Evolutionary conservation across 805 yeast species (phyloP).

Genomic region (Yarrowia alimentaria): DNA sequence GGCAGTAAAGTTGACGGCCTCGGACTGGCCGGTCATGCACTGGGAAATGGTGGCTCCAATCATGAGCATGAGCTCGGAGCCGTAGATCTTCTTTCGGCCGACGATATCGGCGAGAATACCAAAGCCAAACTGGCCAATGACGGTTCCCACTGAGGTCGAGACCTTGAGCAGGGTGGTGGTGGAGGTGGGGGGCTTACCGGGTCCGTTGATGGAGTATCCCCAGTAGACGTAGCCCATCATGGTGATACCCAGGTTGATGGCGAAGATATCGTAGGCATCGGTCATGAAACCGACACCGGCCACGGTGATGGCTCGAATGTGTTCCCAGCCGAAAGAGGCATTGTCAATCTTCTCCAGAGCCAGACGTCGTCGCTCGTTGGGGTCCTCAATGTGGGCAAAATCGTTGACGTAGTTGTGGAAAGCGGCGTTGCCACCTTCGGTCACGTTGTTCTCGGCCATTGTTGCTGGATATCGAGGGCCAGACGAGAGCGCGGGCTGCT

Average conservation of each 20-base stretch:
- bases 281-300: constrained; percentile 95
- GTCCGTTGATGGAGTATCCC: constrained; percentile 45
- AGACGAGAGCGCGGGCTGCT: no score
- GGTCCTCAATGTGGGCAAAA: constrained; percentile 56
- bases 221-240: constrained; percentile 79
- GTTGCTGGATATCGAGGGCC: no score
- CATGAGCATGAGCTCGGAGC: constrained; percentile 81
- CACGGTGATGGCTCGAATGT: constrained; percentile 61
- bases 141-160: constrained; percentile 91
- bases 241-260: constrained; percentile 76
- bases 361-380: constrained; percentile 57
- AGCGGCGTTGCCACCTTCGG: constrained; percentile 54
- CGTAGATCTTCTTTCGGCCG: constrained; percentile 87
- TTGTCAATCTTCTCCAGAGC: constrained; percentile 59
- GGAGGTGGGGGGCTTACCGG: constrained; percentile 58
- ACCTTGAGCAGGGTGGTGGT: constrained; percentile 76
- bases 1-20: constrained; percentile 72
- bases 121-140: constrained; percentile 82
- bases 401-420: constrained; percentile 55
- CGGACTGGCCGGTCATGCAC: constrained; percentile 67
- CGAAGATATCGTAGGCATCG: constrained; percentile 89
- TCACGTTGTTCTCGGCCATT: constrained; percentile 21
- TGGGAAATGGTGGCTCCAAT: constrained; percentile 76
- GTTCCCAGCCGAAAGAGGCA: constrained; percentile 60
- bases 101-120: constrained; percentile 77